These are phyloP conservation scores for Aegle marmelos DNA, from an alignment of 345 rosid genomes.

Conservation along the genomic window DNA sequence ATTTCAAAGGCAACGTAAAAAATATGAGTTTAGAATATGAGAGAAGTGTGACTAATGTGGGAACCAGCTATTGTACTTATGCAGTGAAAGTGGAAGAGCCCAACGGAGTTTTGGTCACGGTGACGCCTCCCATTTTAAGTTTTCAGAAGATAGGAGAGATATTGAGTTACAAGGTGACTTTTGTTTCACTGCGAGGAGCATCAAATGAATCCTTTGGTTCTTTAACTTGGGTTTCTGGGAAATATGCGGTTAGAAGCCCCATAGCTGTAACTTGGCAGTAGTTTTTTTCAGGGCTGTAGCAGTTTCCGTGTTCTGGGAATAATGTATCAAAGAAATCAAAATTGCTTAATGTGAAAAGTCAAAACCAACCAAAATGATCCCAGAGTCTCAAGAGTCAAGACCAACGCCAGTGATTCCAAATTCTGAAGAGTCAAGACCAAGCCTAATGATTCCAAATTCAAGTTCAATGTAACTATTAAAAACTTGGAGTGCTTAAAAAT, in stretches of 20 bases:
- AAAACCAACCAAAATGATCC: background rate
- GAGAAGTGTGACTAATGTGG: conserved; percentile 54
- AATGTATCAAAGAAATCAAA: background rate
- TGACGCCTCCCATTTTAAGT: conserved; percentile 34
- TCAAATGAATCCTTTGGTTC: conserved; percentile 49
- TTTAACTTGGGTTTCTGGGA: conserved; percentile 56
- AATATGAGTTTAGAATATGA: conserved; percentile 18
- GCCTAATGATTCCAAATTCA: background rate
- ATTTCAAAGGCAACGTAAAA: conserved; percentile 12
- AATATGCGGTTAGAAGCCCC: conserved; percentile 58
- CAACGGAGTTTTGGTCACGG: conserved; percentile 29
- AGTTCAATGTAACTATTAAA: background rate
- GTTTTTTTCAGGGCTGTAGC: background rate
- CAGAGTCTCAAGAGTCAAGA: background rate
- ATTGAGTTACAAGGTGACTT: conserved; percentile 52
- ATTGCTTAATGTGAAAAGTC: background rate
- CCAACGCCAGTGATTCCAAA: too few species aligned
- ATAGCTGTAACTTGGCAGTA: conserved; percentile 58
- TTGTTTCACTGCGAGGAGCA: conserved; percentile 17
- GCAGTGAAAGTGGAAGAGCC: conserved; percentile 38
- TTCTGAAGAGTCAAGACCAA: background rate
- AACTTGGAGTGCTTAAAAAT: background rate
- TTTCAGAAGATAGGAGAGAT: conserved; percentile 43
- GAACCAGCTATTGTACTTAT: conserved; percentile 24
- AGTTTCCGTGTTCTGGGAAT: background rate